Percentiles rank a stretch among this genome's conserved stretches.
Conservation (phyloP, 257 asterid species). For the Solanum ossicruentum region DNA sequence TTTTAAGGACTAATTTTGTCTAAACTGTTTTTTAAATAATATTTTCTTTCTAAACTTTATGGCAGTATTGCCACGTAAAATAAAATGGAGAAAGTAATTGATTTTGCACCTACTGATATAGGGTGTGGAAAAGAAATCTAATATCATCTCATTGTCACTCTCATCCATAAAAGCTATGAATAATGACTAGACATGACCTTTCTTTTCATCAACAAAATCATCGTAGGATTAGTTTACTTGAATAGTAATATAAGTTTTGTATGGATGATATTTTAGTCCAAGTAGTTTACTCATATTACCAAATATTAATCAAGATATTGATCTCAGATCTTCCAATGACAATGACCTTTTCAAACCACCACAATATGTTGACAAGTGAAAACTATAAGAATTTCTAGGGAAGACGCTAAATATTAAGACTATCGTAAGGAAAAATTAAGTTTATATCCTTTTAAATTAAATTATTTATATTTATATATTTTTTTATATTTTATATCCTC, state of each 20-base stretch:
- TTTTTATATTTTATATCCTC: no score
- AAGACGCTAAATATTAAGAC: not conserved
- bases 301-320: not conserved
- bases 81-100: not conserved
- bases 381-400: not conserved
- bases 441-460: no score
- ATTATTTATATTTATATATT: no score
- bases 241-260: not conserved
- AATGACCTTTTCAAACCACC: not conserved
- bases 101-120: not conserved
- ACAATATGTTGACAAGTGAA: not conserved
- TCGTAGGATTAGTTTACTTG: not conserved
- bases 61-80: not conserved
- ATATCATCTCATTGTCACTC: not conserved
- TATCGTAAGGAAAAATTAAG: no score
- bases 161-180: not conserved
- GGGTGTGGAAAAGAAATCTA: not conserved
- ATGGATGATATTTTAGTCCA: not conserved
- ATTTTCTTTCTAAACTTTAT: not conserved
- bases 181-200: not conserved
- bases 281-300: not conserved
- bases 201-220: not conserved
- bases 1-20: not conserved
- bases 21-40: not conserved
- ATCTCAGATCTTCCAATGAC: not conserved